Percentiles rank a stretch among this genome's conserved stretches.
Conservation (phyloP, 176 grass and related monocot species). For the bread wheat (Triticum aestivum) region DNA sequence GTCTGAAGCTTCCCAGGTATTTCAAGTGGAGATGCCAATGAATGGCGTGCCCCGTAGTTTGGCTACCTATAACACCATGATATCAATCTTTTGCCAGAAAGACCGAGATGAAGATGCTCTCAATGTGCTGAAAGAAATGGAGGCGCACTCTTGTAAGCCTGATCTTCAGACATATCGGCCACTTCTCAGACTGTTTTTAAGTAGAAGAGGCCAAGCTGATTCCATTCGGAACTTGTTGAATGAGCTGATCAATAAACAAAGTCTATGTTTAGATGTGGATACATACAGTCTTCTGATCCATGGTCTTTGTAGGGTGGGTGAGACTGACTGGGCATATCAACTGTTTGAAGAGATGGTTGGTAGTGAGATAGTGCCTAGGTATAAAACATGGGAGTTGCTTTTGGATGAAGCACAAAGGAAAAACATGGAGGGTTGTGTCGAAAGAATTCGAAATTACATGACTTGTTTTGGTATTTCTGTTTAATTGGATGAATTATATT, state of each 20-base stretch:
- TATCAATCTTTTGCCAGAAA: constrained; percentile 66
- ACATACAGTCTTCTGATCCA: constrained; percentile 70
- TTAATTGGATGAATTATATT: neutral
- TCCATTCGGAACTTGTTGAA: constrained; percentile 42
- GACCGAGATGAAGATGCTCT: constrained; percentile 59
- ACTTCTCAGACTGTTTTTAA: constrained; percentile 62
- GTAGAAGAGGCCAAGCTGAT: constrained; percentile 42
- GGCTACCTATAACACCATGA: constrained; percentile 81
- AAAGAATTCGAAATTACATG: constrained; percentile 49
- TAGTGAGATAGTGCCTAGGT: constrained; percentile 64
- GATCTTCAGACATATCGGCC: constrained; percentile 83
- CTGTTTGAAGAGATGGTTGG: constrained; percentile 88
- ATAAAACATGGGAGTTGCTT: constrained; percentile 63
- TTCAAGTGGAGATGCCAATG: constrained; percentile 68
- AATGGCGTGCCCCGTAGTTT: constrained; percentile 48
- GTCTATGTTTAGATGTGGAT: constrained; percentile 84
- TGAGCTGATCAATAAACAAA: constrained; percentile 54
- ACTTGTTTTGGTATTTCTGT: constrained; percentile 38
- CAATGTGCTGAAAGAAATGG: constrained; percentile 65
- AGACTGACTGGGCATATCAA: constrained; percentile 51
- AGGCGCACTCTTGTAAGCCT: constrained; percentile 55
- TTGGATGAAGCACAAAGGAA: constrained; percentile 52
- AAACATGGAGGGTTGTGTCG: constrained; percentile 47
- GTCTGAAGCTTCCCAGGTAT: constrained; percentile 63
- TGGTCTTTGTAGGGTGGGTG: constrained; percentile 61